Evolutionary conservation across 441 rosid species (phyloP).

Genomic region (Adansonia madagascariensis): DNA sequence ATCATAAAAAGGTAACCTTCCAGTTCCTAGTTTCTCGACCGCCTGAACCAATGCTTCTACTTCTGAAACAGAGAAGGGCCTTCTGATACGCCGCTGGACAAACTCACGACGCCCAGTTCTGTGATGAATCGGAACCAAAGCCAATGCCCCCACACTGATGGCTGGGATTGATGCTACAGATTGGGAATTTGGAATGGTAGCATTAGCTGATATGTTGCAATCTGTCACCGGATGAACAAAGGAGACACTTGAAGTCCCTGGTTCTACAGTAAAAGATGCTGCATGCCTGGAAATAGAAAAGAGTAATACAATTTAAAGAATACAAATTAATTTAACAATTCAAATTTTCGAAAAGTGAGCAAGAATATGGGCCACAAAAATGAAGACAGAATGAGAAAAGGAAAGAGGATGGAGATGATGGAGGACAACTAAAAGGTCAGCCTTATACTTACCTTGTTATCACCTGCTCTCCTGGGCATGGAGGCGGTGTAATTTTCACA

Average conservation of each 20-base stretch:
- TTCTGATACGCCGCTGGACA: constrained; percentile 66
- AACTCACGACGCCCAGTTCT: constrained; percentile 49
- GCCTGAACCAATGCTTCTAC: constrained; percentile 75
- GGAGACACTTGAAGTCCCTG: constrained; percentile 27
- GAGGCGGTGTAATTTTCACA: constrained; percentile 27
- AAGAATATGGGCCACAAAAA: background rate
- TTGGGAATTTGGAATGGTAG: constrained; percentile 39
- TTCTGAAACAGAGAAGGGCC: constrained; percentile 80
- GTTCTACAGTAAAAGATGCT: constrained; percentile 21
- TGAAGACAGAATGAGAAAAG: constrained; percentile 6
- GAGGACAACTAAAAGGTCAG: background rate
- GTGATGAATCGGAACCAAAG: constrained; percentile 53
- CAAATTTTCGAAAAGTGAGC: background rate
- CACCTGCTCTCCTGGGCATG: constrained; percentile 34
- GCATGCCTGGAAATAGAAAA: constrained; percentile 25
- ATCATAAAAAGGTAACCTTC: constrained; percentile 54
- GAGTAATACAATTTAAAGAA: background rate
- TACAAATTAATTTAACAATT: background rate
- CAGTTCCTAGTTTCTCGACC: constrained; percentile 81
- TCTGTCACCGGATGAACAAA: constrained; percentile 28
- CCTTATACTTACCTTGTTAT: constrained; percentile 35
- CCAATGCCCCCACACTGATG: constrained; percentile 45
- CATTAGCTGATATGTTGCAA: constrained; percentile 34
- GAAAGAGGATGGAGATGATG: background rate
- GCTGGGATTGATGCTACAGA: constrained; percentile 47